Percentiles rank a stretch among this genome's conserved stretches.
Evolutionary conservation across 139 green algal genomes (phyloP).

Genomic region (Closterium sp.): DNA sequence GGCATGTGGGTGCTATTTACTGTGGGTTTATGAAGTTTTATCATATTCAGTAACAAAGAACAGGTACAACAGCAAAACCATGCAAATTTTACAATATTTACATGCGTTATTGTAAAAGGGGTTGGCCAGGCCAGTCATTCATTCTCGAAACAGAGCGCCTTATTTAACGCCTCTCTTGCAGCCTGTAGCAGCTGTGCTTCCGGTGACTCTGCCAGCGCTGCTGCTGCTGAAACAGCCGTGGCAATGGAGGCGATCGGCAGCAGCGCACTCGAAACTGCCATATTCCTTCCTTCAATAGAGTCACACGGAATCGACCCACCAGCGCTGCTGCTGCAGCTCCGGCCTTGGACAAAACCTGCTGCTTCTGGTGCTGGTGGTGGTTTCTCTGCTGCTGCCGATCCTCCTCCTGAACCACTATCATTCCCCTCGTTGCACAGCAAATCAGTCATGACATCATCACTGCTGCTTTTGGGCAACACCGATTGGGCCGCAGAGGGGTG

Average conservation of each 20-base stretch:
- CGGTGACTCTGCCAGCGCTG: neutral
- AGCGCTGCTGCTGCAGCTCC: neutral
- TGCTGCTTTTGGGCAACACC: neutral
- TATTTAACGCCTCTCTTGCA: neutral
- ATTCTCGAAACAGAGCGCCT: neutral
- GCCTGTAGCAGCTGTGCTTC: neutral
- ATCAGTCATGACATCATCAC: neutral
- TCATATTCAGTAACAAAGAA: too few species aligned
- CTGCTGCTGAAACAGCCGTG: neutral
- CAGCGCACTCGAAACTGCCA: neutral
- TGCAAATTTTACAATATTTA: too few species aligned
- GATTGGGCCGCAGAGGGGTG: too few species aligned
- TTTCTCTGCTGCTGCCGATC: neutral
- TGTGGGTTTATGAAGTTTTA: too few species aligned
- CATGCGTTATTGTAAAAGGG: too few species aligned
- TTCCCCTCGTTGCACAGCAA: neutral
- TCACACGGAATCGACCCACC: neutral
- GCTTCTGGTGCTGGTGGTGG: too few species aligned
- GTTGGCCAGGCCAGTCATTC: neutral
- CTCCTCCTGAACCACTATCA: neutral
- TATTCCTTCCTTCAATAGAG: neutral
- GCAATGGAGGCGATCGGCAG: neutral
- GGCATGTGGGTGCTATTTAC: too few species aligned
- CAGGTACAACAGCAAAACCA: too few species aligned
- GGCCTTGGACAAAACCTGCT: neutral